Evolutionary conservation across 495 filamentous ascomycete species (phyloP), one percentile per base, ranked within the genome.

Genomic region (Tricharina praecox): DNA sequence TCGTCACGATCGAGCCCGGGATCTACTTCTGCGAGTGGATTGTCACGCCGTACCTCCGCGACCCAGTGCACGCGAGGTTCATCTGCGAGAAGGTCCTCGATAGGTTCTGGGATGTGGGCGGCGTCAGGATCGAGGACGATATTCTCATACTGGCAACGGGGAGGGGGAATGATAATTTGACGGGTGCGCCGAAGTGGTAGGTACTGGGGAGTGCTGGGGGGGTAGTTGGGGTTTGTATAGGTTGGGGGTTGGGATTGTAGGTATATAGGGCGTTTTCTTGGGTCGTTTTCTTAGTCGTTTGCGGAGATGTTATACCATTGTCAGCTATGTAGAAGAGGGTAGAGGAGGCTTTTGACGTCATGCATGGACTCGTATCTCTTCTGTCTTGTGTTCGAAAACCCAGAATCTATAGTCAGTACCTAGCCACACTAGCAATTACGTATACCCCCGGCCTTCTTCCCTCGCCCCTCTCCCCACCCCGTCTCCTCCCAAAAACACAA

Each of bases 51-150:
- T 71, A 71, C 52, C 70, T 84, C 25, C 68, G 68, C 18, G 68
- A 77, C 52, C 68, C 74, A 0, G 58, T 68, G 38, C 78, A 84
- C 47, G 66, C 68, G 16, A 66, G 69, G 34, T 88, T 76, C 59
- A 86, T 96, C 64, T 73, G 93, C 67, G 71, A 70, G 48, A 68
- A 73, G 2, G 74, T 79, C 28, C 69, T 92, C 2, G 72, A 74
- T 13, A 70, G 71, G 51, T 94, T 82, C 57, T 78, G 80, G 52
- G 68, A 68, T 21, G 76, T 94, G 19, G 88, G 88, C 15, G 88
- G 88, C 11, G 85, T 90, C 23, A 73, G 88, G 28, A 88, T 96
- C 51, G 88, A 96, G 66, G 88, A 94, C 63, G 81, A 86, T 62
- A 79, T 94, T 41, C 68, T 93, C 9, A 76, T 93, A 11, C 93